phyloP scores from a whole-genome alignment of 2,329 filamentous ascomycete genomes.

The Epichloe sibirici region DNA sequence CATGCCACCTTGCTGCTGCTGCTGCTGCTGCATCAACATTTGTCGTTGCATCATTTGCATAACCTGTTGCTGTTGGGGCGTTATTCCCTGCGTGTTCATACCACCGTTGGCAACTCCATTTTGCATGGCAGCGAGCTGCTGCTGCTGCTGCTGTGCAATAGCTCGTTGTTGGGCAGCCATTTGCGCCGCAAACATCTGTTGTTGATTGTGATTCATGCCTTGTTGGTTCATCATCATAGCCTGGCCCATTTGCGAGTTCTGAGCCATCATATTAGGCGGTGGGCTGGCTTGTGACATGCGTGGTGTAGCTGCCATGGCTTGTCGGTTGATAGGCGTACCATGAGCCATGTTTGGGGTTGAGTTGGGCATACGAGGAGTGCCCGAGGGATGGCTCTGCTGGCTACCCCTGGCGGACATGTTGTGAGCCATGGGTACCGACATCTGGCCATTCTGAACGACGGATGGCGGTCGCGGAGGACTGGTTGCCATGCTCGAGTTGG shows the following conservation, averaged over 20 bases:
- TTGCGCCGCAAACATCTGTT: constrained; percentile 30
- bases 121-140: constrained; percentile 30
- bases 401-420: constrained; percentile 53
- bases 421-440: constrained; percentile 47
- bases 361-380: constrained; percentile 50
- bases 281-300: constrained; percentile 52
- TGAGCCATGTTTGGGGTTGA: constrained; percentile 50
- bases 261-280: constrained; percentile 45
- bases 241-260: constrained; percentile 42
- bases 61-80: constrained; percentile 26
- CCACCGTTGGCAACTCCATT: constrained; percentile 23
- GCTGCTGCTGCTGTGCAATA: constrained; percentile 30
- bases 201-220: constrained; percentile 26
- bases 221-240: constrained; percentile 41
- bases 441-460: constrained; percentile 46
- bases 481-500: constrained; percentile 54
- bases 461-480: constrained; percentile 57
- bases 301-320: constrained; percentile 42
- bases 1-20: constrained; percentile 26
- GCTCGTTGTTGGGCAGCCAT: constrained; percentile 36
- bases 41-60: constrained; percentile 27
- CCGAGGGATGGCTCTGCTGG: constrained; percentile 52
- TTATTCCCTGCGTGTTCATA: constrained; percentile 25
- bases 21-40: constrained; percentile 27
- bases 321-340: constrained; percentile 44